Conservation (phyloP, 2,329 filamentous ascomycete species). For the Monilinia fructicola region DNA sequence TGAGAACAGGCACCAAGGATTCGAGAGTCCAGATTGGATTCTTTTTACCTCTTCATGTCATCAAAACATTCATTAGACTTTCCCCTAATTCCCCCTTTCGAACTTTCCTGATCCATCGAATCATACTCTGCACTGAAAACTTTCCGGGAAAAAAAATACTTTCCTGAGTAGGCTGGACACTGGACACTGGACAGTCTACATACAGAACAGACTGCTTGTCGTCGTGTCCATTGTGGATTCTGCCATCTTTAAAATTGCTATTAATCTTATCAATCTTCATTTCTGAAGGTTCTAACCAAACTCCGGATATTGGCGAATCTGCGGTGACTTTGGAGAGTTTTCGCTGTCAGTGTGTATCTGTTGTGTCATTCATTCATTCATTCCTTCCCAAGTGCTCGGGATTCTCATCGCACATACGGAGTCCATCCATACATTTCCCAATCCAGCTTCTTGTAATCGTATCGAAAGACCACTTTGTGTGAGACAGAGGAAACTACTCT, state of each 20-base stretch:
- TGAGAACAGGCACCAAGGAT: too few relatives aligned
- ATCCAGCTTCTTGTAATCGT: too few relatives aligned
- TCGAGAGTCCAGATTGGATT: too few relatives aligned
- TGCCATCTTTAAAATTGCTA: neutral
- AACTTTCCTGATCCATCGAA: neutral
- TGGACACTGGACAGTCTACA: too few relatives aligned
- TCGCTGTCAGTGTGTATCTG: too few relatives aligned
- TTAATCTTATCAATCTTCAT: conserved; percentile 2
- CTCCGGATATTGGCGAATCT: neutral
- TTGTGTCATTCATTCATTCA: too few relatives aligned
- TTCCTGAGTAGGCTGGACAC: too few relatives aligned
- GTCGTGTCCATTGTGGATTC: conserved; percentile 1
- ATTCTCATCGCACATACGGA: neutral
- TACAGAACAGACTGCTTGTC: neutral
- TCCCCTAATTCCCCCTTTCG: neutral
- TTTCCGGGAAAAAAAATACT: too few relatives aligned
- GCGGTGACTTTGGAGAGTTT: neutral
- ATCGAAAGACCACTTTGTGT: too few relatives aligned
- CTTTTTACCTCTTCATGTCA: too few relatives aligned
- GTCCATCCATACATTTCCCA: neutral
- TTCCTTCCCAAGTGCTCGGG: neutral
- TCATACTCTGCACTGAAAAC: too few relatives aligned
- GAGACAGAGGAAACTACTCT: too few relatives aligned
- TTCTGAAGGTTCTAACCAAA: neutral
- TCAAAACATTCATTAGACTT: neutral